Evolutionary conservation across 2,329 filamentous ascomycete genomes (phyloP), one percentile per base, ranked within the genome.

Genomic region (Alternaria dauci): DNA sequence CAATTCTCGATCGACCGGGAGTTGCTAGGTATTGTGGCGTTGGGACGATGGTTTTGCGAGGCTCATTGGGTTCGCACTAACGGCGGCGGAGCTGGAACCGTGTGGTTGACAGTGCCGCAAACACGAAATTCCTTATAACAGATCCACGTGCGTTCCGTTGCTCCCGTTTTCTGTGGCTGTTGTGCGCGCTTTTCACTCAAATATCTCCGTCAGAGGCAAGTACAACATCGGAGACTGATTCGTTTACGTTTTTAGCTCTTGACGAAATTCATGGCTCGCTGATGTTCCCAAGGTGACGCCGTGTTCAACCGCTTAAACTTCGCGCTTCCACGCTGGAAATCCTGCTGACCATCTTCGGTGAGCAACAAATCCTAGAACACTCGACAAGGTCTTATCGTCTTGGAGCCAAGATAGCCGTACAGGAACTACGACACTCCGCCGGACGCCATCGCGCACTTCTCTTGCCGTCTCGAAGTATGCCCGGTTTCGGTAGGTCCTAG

Each of bases 1-100:
- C 46, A 23, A 14, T 16, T 38, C 38, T 43, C 23, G 36, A 28
- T 52, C 36, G 38, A 20, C 23, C 44, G 41, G 46, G 30, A 51
- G 28, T 30, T 12, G 11, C 46, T 32, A 52, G 36, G 20, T 11
- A n/a, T 23, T 20, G 46, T 51, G 54, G 54, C 54, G 54, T 23
- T 26, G 44, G 18, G 46, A 20, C 54, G 36, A 43, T 51, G 23
- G 44, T 51, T 51, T 51, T 36, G 46, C 36, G 36, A 57, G 46
- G 44, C 46, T 38, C n/a, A 32, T 56, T 51, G 38, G 38, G 38
- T 51, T 51, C 25, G 23, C 54, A 38, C 54, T 57, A 57, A 20
- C 34, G 6, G 14, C 28, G n/a, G 42, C 42, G 52, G 42, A 43
- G 38, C 36, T 26, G 20, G 28, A 16, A 4, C 54, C 54, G 54